phyloP scores from a whole-genome alignment of 352 stramenopile genomes.

The Phytophthora pinifolia region DNA sequence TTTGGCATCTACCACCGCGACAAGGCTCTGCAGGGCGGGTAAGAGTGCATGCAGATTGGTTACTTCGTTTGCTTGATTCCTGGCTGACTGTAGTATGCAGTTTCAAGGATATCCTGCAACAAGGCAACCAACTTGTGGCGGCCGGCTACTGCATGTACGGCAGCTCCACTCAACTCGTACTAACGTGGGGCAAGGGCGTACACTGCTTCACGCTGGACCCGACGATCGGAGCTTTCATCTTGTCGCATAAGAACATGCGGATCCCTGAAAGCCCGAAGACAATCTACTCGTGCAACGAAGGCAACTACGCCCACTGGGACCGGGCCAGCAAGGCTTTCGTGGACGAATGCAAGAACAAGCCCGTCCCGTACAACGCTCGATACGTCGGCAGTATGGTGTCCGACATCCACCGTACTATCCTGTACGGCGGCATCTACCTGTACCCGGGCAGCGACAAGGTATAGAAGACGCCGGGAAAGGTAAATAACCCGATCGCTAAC shows the following conservation, averaged over 20 bases:
- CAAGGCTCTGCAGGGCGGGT: constrained; percentile 31
- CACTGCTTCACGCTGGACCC: constrained; percentile 98
- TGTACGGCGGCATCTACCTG: constrained; percentile 98
- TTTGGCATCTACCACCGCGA: constrained; percentile 96
- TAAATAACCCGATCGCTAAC: constrained; percentile 19
- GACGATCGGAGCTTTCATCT: constrained; percentile 97
- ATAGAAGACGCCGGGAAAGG: constrained; percentile 18
- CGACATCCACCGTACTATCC: constrained; percentile 97
- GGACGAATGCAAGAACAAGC: constrained; percentile 81
- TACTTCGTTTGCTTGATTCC: not conserved
- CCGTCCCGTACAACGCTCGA: constrained; percentile 87
- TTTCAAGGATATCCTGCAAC: constrained; percentile 92
- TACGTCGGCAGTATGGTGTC: constrained; percentile 99
- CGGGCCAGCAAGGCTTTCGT: constrained; percentile 87
- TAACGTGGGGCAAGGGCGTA: constrained; percentile 94
- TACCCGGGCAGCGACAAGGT: constrained; percentile 96
- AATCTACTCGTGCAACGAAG: constrained; percentile 98
- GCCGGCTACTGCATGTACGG: constrained; percentile 99
- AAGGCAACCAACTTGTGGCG: constrained; percentile 92
- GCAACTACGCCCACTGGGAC: constrained; percentile 96
- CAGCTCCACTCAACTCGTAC: constrained; percentile 96
- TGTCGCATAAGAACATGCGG: constrained; percentile 93
- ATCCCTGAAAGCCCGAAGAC: constrained; percentile 92
- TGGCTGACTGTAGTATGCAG: constrained; percentile 23
- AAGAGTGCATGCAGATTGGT: constrained; percentile 7